phyloP scores from a whole-genome alignment of 2,329 filamentous ascomycete species.

The Ophiostoma sp. region DNA sequence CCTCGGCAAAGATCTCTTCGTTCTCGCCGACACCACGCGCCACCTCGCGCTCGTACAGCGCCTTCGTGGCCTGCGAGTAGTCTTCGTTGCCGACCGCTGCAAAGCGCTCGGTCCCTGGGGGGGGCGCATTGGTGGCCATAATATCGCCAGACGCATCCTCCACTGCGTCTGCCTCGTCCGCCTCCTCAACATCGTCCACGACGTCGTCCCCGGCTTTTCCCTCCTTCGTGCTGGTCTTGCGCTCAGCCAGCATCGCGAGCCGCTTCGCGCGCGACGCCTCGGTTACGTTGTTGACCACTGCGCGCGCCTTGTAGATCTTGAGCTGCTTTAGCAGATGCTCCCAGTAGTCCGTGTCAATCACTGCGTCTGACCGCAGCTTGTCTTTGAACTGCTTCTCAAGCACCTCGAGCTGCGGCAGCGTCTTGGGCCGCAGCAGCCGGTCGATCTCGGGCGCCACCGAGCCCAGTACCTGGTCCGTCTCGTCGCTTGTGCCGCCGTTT shows the following conservation, averaged over 20 bases:
- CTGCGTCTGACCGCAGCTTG: conserved; percentile 82
- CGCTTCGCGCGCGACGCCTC: conserved; percentile 63
- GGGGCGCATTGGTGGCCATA: conserved; percentile 30
- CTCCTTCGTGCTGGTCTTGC: neutral
- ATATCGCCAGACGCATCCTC: neutral
- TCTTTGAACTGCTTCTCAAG: conserved; percentile 80
- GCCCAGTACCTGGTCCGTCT: conserved; percentile 71
- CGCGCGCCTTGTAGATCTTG: conserved; percentile 88
- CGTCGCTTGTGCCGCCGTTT: conserved; percentile 39
- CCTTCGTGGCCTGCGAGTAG: conserved; percentile 80
- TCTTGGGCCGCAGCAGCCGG: conserved; percentile 77
- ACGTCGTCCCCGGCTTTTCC: neutral
- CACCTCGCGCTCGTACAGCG: conserved; percentile 85
- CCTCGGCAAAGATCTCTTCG: conserved; percentile 89
- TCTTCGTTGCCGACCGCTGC: conserved; percentile 65
- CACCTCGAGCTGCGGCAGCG: conserved; percentile 75
- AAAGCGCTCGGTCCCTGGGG: conserved; percentile 61
- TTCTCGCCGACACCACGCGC: conserved; percentile 87
- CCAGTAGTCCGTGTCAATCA: conserved; percentile 97
- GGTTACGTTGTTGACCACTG: conserved; percentile 25
- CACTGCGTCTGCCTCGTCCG: neutral
- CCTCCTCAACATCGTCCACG: neutral
- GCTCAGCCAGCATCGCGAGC: conserved; percentile 57
- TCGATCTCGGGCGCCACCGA: conserved; percentile 86
- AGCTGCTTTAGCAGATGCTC: conserved; percentile 82